Conservation (phyloP, 768 basidiomycete genomes). For the Trametopsis cervina region DNA sequence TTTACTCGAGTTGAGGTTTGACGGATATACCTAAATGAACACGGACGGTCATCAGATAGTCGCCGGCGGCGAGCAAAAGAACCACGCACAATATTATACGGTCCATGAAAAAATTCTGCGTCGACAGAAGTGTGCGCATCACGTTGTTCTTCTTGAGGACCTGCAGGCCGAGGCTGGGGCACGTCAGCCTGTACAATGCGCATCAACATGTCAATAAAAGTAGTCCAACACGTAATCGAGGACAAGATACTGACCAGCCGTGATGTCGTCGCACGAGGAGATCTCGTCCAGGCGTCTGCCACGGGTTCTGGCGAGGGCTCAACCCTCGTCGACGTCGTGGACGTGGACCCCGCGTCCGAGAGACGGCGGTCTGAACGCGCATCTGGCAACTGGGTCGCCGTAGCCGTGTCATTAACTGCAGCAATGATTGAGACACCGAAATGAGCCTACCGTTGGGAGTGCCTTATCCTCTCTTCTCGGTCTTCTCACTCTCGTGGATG, state of each 20-base stretch:
- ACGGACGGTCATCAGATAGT: slow-evolving; percentile 2
- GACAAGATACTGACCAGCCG: background rate
- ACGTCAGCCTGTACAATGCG: background rate
- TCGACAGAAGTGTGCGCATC: background rate
- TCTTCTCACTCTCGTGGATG: background rate
- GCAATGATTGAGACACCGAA: background rate
- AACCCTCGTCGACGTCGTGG: slow-evolving; percentile 6
- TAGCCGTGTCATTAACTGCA: background rate
- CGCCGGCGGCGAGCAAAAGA: background rate
- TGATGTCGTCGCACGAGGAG: background rate
- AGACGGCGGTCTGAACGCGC: slow-evolving; percentile 1
- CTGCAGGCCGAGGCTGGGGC: slow-evolving; percentile 3
- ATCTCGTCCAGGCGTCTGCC: background rate
- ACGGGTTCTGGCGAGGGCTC: background rate
- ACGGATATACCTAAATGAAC: slow-evolving; percentile 7
- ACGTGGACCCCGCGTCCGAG: slow-evolving; percentile 7
- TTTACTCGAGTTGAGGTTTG: background rate
- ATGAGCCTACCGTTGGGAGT: slow-evolving; percentile 7
- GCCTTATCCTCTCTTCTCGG: slow-evolving; percentile 2
- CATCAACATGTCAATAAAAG: slow-evolving; percentile 1
- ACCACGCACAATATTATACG: background rate
- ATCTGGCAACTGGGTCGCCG: slow-evolving; percentile 1
- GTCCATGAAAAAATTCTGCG: background rate
- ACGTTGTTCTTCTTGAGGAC: background rate
- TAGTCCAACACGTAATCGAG: background rate